A percentile compares a stretch with the other conserved stretches of the same genome.
phyloP scores from a whole-genome alignment of 768 basidiomycete species.

The Podaxis sp. region DNA sequence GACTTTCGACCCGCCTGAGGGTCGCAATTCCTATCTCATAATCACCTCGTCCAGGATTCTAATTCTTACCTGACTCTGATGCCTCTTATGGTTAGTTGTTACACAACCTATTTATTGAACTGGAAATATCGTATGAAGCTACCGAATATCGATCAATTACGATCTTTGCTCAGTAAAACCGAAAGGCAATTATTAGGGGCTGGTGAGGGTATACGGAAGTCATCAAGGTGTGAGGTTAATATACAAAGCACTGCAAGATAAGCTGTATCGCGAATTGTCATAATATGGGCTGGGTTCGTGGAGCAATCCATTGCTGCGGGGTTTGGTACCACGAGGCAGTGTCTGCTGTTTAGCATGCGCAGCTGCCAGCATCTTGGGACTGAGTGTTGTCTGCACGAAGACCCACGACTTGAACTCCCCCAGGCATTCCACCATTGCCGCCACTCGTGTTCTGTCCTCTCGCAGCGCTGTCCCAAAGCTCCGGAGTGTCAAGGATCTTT shows the following conservation, averaged over 20 bases:
- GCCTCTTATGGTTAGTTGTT: too few species aligned
- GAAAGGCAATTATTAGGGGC: neutral
- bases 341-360: slow-evolving; percentile 21
- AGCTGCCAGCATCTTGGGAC: slow-evolving; percentile 19
- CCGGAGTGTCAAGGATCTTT: slow-evolving; percentile 79
- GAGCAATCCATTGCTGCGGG: neutral
- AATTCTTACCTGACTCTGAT: too few species aligned
- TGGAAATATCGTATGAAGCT: too few species aligned
- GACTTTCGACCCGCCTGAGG: too few species aligned
- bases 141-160: too few species aligned
- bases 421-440: slow-evolving; percentile 45
- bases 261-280: neutral
- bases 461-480: slow-evolving; percentile 56
- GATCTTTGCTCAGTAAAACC: neutral
- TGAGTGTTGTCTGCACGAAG: slow-evolving; percentile 21
- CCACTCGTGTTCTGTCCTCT: slow-evolving; percentile 30
- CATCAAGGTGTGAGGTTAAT: neutral
- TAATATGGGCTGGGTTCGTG: neutral
- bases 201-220: neutral
- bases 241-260: neutral
- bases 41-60: too few species aligned
- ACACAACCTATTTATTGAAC: too few species aligned
- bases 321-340: neutral
- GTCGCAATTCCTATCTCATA: too few species aligned
- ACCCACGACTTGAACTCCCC: slow-evolving; percentile 44